Evolutionary conservation across 805 yeast genomes (phyloP), one percentile per base, ranked within the genome.

Genomic region (Candida argentea): DNA sequence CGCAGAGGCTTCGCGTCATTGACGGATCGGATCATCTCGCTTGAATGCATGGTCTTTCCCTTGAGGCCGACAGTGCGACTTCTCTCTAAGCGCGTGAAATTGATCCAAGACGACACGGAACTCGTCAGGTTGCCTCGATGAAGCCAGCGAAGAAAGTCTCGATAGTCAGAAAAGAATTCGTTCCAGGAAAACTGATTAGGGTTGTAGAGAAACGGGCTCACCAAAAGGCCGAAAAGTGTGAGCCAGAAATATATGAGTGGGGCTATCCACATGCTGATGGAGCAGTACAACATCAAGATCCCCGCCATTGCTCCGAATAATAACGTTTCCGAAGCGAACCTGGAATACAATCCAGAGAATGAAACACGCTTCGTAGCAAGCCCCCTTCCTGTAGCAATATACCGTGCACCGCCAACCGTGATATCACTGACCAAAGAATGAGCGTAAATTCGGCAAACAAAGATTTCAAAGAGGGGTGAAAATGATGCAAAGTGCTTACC

Each of bases 321-420:
- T 24, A 77, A 61, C 35, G 82, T 69, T 27, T 76, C 80, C 22
- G 45, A 40, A 1, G 85, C 75, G 52, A 78, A 82, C 36, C 86
- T 64, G 6, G 84, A 58, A 42, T 75, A 82, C 25, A 83, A 59
- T 7, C 62, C 51, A n/a, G 73, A 55, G 44, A 80, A 78, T 19
- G 84, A 74, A 25, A 70, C 64, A 46, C 94, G 65, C 1, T 74
- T 63, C 3, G 87, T 82, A 2, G 93, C 85, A 48, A 82, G 75
- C 7, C 86, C 86, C 53, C 93, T 65, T 10, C 91, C 91, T 1
- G 91, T 82, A 2, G 87, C 76, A 43, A 81, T 77, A 54, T 82
- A 82, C 43, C 74, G 65, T 3, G 93, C 93, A 37, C 89, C 91
- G 28, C 93, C 91, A 34, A 78, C 63, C 8, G 80, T 57, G 38